Evolutionary conservation across 495 filamentous ascomycete species (phyloP).

Genomic region (Gamarada debralockiae): DNA sequence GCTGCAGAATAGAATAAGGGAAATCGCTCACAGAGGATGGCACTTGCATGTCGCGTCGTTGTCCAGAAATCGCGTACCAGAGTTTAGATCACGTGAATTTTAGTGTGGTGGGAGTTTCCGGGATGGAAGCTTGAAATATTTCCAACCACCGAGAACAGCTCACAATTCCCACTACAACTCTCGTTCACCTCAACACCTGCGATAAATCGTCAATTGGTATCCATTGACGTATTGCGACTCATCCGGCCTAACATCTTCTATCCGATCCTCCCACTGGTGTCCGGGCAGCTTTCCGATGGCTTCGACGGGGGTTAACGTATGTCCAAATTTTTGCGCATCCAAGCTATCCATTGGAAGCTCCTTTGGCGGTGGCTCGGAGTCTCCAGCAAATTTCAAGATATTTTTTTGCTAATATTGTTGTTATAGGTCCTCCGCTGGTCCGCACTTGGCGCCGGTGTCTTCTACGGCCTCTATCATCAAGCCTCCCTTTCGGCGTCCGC

Average conservation of each 20-base stretch:
- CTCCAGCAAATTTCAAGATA: background rate
- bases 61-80: background rate
- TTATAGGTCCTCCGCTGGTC: constrained; percentile 90
- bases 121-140: constrained; percentile 11
- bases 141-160: constrained; percentile 22
- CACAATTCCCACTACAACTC: constrained; percentile 25
- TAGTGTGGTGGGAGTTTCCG: constrained; percentile 11
- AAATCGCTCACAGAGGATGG: background rate
- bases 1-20: background rate
- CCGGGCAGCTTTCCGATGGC: constrained; percentile 38
- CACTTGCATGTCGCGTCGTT: constrained; percentile 8
- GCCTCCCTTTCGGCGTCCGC: constrained; percentile 62
- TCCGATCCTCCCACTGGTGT: background rate
- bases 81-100: constrained; percentile 6
- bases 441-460: constrained; percentile 78
- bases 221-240: constrained; percentile 12
- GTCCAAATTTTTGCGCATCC: constrained; percentile 10
- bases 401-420: constrained; percentile 5
- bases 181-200: constrained; percentile 16
- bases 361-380: background rate
- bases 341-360: background rate
- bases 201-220: constrained; percentile 27
- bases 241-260: constrained; percentile 1
- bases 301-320: constrained; percentile 61
- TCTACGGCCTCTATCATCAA: constrained; percentile 94